phyloP scores from a whole-genome alignment of 148 eudicot species.

The Camellia lanceoleosa region DNA sequence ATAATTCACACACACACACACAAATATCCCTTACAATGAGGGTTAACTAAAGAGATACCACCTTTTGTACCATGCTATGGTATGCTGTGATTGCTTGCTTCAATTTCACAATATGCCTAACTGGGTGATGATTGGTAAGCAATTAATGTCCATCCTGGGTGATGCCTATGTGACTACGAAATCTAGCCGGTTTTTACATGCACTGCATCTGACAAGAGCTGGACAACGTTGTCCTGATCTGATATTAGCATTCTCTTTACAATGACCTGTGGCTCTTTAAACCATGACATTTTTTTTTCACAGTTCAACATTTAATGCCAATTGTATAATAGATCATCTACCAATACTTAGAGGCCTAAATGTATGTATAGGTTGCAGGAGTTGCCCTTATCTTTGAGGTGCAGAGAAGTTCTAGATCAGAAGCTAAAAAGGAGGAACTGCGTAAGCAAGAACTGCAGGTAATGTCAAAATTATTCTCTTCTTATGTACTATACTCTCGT shows the following conservation, averaged over 20 bases:
- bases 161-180: neutral
- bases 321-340: neutral
- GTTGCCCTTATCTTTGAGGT: conserved; percentile 79
- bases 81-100: neutral
- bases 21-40: no score
- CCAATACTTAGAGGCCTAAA: conserved; percentile 7
- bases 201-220: neutral
- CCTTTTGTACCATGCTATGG: neutral
- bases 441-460: conserved; percentile 81
- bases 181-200: conserved; percentile 7
- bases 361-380: conserved; percentile 65
- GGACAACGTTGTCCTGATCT: neutral
- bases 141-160: neutral
- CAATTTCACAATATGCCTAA: no score
- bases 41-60: neutral
- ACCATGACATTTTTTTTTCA: neutral
- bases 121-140: neutral
- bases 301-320: neutral
- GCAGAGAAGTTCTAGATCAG: conserved; percentile 79
- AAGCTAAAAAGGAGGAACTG: conserved; percentile 82
- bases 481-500: neutral
- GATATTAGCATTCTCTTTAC: neutral
- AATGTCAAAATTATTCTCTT: conserved; percentile 10
- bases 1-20: neutral
- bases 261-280: neutral